Conservation (phyloP, 1,284 basidiomycete species). For the Puccinia hordei region DNA sequence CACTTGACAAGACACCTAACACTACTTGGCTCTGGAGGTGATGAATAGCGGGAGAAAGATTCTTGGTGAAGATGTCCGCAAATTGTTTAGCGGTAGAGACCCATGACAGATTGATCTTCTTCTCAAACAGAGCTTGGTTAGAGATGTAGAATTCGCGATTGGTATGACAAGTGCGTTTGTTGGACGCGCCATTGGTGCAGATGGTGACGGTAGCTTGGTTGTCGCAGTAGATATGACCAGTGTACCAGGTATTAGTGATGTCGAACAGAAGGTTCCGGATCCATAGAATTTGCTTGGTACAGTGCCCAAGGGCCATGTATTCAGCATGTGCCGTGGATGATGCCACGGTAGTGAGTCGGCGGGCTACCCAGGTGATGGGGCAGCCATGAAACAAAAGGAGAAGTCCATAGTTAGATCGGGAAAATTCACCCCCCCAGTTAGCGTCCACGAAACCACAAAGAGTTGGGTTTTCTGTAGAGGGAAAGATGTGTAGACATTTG, state of each 20-base stretch:
- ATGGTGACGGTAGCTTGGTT: background rate
- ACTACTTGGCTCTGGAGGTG: background rate
- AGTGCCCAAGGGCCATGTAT: no score
- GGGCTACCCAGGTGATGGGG: background rate
- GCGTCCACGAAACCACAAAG: background rate
- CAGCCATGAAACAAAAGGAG: background rate
- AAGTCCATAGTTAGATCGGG: background rate
- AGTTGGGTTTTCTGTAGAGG: no score
- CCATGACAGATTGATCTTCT: background rate
- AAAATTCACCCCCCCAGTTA: slow-evolving; percentile 14
- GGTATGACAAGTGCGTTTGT: background rate
- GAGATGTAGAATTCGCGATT: background rate
- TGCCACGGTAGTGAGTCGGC: no score
- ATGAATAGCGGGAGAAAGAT: background rate
- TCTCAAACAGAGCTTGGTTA: background rate
- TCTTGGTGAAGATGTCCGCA: background rate
- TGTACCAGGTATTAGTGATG: background rate
- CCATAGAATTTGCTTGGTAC: background rate
- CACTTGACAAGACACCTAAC: background rate
- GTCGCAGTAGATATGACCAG: background rate
- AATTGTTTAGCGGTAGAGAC: background rate
- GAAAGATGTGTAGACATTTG: no score
- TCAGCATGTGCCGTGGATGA: no score
- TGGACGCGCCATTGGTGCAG: background rate
- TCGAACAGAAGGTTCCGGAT: background rate